A percentile compares a stretch with the other conserved stretches of the same genome.
Evolutionary conservation across 768 basidiomycete genomes (phyloP).

Genomic region (Mycena filopes): DNA sequence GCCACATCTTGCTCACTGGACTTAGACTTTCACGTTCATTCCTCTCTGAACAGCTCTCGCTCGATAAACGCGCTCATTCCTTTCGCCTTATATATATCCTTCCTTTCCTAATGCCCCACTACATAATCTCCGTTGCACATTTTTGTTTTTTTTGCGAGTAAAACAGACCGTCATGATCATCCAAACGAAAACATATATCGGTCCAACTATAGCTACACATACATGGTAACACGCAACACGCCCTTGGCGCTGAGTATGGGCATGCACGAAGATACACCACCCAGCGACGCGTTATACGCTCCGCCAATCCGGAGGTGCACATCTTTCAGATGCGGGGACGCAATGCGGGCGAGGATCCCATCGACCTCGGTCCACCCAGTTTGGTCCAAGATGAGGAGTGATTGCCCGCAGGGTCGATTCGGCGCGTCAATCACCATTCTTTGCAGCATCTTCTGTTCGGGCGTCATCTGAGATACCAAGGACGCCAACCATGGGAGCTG

Average conservation of each 20-base stretch:
- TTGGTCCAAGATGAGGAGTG: constrained; percentile 1
- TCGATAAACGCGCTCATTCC: background rate
- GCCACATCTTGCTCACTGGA: background rate
- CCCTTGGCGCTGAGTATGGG: constrained; percentile 1
- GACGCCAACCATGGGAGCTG: constrained; percentile 24
- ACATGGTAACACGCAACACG: constrained; percentile 8
- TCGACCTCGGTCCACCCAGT: constrained; percentile 15
- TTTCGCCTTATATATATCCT: background rate
- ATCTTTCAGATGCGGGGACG: background rate
- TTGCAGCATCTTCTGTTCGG: background rate
- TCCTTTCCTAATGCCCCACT: background rate
- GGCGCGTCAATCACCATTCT: constrained; percentile 20
- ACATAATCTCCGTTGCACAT: background rate
- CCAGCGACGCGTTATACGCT: background rate
- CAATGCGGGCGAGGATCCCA: constrained; percentile 2
- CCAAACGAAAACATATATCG: constrained; percentile 2
- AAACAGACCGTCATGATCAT: constrained; percentile 5
- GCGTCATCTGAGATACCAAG: constrained; percentile 16
- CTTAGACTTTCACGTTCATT: constrained; percentile 5
- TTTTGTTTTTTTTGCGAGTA: background rate
- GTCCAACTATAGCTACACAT: constrained; percentile 17
- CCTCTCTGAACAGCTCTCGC: constrained; percentile 5
- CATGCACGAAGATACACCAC: constrained; percentile 10
- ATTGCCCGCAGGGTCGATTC: constrained; percentile 1
- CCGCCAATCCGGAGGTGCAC: constrained; percentile 10